Conservation (phyloP, 2,329 filamentous ascomycete species). For the Neofusicoccum parvum region DNA sequence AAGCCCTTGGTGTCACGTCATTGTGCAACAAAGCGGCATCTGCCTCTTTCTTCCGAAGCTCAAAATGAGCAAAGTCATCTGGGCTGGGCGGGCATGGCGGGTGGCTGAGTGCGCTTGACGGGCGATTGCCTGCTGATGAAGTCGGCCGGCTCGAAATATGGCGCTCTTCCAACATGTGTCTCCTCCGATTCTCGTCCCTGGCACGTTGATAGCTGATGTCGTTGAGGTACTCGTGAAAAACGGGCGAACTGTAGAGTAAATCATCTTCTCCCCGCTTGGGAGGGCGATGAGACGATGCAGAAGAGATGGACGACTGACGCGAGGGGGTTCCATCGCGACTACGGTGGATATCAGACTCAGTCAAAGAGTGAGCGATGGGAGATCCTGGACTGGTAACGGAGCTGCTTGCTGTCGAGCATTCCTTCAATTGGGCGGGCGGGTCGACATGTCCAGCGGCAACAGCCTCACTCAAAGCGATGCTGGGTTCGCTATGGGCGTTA, state of each 20-base stretch:
- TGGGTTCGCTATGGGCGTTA: slow-evolving; percentile 64
- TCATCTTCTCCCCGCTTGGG: slow-evolving; percentile 11
- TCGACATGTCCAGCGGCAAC: slow-evolving; percentile 63
- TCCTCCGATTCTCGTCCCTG: slow-evolving; percentile 41
- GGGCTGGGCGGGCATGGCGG: slow-evolving; percentile 51
- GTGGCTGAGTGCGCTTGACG: slow-evolving; percentile 34
- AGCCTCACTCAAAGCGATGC: slow-evolving; percentile 64
- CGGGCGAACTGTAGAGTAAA: slow-evolving; percentile 6
- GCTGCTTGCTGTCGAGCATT: slow-evolving; percentile 37
- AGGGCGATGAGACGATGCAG: slow-evolving; percentile 37
- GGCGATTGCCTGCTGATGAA: slow-evolving; percentile 16
- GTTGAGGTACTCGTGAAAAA: slow-evolving; percentile 23
- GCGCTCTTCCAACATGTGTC: slow-evolving; percentile 36
- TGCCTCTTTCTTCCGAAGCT: not conserved
- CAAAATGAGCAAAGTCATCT: slow-evolving; percentile 41
- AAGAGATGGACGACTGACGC: slow-evolving; percentile 43
- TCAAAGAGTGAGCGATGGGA: slow-evolving; percentile 36
- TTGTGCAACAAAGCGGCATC: not conserved
- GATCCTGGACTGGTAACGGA: slow-evolving; percentile 47
- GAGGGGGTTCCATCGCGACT: slow-evolving; percentile 32
- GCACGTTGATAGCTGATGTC: slow-evolving; percentile 40
- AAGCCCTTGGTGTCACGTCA: slow-evolving; percentile 7
- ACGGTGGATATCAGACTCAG: slow-evolving; percentile 22
- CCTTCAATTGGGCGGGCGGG: slow-evolving; percentile 50
- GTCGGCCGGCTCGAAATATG: slow-evolving; percentile 23